Evolutionary conservation across 2,329 filamentous ascomycete genomes (phyloP), one percentile per base, ranked within the genome.

Genomic region (Tolypocladium album): DNA sequence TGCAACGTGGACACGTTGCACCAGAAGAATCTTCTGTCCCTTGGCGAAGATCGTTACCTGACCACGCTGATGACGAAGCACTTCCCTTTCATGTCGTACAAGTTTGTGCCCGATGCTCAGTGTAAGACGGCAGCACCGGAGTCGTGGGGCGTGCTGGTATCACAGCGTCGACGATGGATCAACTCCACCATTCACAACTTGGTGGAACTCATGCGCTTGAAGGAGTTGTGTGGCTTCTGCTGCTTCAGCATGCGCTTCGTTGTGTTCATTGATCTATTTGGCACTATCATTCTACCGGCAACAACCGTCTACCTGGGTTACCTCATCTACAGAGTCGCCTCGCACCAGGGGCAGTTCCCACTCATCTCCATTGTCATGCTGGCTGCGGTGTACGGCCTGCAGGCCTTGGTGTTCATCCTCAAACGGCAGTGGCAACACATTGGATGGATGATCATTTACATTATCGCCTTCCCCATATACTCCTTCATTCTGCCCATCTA

Each of bases 371-470:
- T 99, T 64, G 81, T 89, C 70, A 93, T 99, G 82, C 76, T 99
- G 71, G 92, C 88, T 27, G 90, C 85, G 61, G 91, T 97, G 20
- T 99, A 99, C 69, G 94, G 94, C 81, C 85, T 99, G 3, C 94
- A 99, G 71, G 92, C 92, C 2, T 76, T 97, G 62, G 95, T 99
- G 69, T 99, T 99, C 78, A 92, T 97, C 67, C 80, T 97, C 68
- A 97, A 96, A 79, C 84, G 94, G 58, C 91, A 97, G 75, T 99
- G 94, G 94, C 92, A 99, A 73, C 93, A 97, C 71, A 85, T 99
- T 62, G 94, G 94, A 66, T 99, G 94, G 94, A 97, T 99, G 92
- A 88, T 99, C 65, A 97, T 99, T 71, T 99, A 99, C 76, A 82
- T 99, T 63, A 67, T 95, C n/a, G 94, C 94, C 3, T 97, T 89